Conservation (phyloP, 2,329 filamentous ascomycete genomes). For the Nothophoma quercina region DNA sequence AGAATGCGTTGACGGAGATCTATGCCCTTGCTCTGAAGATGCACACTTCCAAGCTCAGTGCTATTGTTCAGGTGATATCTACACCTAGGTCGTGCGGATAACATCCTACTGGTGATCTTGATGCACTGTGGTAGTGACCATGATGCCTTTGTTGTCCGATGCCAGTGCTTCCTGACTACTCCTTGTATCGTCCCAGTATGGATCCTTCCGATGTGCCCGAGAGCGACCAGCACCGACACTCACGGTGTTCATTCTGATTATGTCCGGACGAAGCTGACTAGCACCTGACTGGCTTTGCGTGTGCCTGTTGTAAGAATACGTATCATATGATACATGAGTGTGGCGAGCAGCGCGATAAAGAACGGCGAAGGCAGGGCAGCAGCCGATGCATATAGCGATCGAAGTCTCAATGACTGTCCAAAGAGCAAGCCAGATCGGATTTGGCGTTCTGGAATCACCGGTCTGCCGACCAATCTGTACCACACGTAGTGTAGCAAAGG, state of each 20-base stretch:
- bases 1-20: too few species aligned
- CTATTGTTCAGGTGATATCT: too few species aligned
- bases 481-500: conserved; percentile 35
- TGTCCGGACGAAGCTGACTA: not conserved
- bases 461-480: conserved; percentile 41
- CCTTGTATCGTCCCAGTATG: conserved; percentile 17
- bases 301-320: conserved; percentile 22
- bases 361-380: conserved; percentile 30
- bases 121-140: conserved; percentile 5
- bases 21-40: too few species aligned
- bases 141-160: conserved; percentile 2
- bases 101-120: not conserved
- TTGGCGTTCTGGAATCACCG: conserved; percentile 31
- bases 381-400: conserved; percentile 40
- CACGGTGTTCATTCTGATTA: conserved; percentile 8
- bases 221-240: not conserved
- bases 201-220: not conserved
- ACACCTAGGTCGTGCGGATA: not conserved
- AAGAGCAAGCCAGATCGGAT: conserved; percentile 45
- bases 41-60: too few species aligned
- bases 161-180: conserved; percentile 27
- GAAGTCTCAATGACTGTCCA: conserved; percentile 47
- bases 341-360: conserved; percentile 23
- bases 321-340: conserved; percentile 17
- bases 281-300: conserved; percentile 5